phyloP scores from a whole-genome alignment of 2,329 filamentous ascomycete genomes.

The Septoria petroselini region DNA sequence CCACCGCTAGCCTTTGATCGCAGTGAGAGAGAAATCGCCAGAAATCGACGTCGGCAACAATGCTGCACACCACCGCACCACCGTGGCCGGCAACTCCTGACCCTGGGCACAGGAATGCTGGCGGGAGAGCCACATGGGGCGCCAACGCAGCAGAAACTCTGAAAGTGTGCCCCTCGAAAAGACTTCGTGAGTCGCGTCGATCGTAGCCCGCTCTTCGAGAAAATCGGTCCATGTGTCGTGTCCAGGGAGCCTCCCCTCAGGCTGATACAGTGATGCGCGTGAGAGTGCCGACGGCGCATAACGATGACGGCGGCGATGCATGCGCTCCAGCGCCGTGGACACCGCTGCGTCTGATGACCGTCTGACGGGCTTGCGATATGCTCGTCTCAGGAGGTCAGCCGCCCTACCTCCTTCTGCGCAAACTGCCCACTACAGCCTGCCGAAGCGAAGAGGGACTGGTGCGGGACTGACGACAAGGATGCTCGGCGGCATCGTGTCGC shows the following conservation, averaged over 20 bases:
- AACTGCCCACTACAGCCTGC: neutral
- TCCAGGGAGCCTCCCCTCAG: neutral
- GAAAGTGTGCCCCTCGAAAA: neutral
- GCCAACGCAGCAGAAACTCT: neutral
- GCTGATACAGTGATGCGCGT: no score
- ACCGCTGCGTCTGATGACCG: neutral
- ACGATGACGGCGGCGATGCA: neutral
- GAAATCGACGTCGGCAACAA: neutral
- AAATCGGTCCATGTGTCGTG: neutral
- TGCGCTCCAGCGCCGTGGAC: neutral
- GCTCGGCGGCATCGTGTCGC: neutral
- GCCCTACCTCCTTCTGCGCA: neutral
- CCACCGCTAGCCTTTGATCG: neutral
- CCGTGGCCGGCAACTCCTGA: no score
- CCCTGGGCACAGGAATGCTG: no score
- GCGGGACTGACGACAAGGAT: neutral
- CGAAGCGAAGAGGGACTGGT: neutral
- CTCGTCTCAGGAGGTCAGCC: conserved; percentile 5
- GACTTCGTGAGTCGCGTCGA: no score
- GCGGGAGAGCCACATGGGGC: no score
- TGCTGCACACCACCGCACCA: no score
- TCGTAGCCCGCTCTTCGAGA: no score
- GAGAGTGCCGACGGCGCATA: neutral
- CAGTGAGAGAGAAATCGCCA: neutral
- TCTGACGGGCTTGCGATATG: neutral